Base-by-base conservation (phyloP, 139 green algal genomes). In the Coelastrella sp. region DNA sequence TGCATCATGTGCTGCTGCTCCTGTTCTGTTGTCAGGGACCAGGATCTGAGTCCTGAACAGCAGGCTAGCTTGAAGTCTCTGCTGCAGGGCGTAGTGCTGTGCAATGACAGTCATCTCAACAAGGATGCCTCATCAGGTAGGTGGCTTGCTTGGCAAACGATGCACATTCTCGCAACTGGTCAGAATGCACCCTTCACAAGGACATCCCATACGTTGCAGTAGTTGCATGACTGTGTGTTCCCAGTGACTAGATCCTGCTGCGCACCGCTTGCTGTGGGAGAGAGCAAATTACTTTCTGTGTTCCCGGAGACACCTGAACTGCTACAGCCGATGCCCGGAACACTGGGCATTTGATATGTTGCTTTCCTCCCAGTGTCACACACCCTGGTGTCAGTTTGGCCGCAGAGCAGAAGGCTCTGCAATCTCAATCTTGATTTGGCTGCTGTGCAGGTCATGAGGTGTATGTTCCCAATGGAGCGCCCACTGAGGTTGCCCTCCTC, bases 91-190 rank as follows among this genome's bases (percentile, higher is more conserved):
- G 17, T 49, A 35, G 58, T 94, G 82, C 86, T 94, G 65, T 93
- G 92, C 82, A 94, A 94, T 65, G 91, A 93, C 80, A 90, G 79
- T 4, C 56, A 63, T 8, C 86, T 90, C n/a, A 92, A 68, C 70
- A 78, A 87, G 66, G 89, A 89, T 10, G 63, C 78, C 9, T 27
- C 79, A 20, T 58, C 58, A 27, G 87, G 87, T 61, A 59, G 0
- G 66, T 5, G 12, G 17, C 82, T 58, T 35, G 7, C 3, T 20
- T 3, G 63, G 14, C 63, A 70, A 49, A 49, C 35, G 3, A 49
- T 49, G 35, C 35, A 49, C 35, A 49, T 3, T 1, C 35, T 1
- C 1, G 35, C 1, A 49, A 49, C 35, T 5, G 35, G 35, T 49
- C 35, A 49, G 3, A 49, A 49, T 49, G 35, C 35, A 49, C 35